Conservation (phyloP, 164 flowering plant species). For the Berberis thunbergii region DNA sequence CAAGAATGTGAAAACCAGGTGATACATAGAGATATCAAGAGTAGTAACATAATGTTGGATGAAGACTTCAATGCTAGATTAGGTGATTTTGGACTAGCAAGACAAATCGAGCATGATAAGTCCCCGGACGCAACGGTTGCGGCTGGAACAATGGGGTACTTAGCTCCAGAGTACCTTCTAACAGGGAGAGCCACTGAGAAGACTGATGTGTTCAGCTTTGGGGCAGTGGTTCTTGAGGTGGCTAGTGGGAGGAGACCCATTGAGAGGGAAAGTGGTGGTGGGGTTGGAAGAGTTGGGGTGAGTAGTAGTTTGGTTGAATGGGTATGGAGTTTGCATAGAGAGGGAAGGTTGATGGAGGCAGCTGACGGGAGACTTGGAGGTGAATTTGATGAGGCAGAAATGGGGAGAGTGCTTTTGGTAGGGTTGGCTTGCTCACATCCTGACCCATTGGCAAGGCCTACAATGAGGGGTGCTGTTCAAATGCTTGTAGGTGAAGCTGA, state of each 20-base stretch:
- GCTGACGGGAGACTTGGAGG: neutral
- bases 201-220: slow-evolving; percentile 2
- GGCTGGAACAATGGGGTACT: slow-evolving; percentile 7
- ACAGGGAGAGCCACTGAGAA: neutral
- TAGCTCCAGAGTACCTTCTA: slow-evolving; percentile 2
- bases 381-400: neutral
- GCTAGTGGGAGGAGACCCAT: slow-evolving; percentile 6
- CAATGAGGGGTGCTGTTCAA: neutral
- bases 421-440: slow-evolving; percentile 3
- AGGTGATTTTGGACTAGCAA: slow-evolving; percentile 6
- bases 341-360: neutral
- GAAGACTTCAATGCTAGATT: slow-evolving; percentile 3
- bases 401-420: slow-evolving; percentile 3
- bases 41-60: slow-evolving; percentile 7
- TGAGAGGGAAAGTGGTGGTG: neutral
- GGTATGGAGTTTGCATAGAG: slow-evolving; percentile 5
- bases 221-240: neutral
- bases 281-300: neutral
- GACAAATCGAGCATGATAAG: neutral
- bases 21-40: slow-evolving; percentile 5
- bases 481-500: neutral
- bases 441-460: neutral
- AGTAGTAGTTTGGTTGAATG: neutral
- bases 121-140: neutral
- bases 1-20: slow-evolving; percentile 4